These are phyloP conservation scores for Amanita molliuscula DNA, from an alignment of 768 basidiomycete species.

Conservation along the genomic window DNA sequence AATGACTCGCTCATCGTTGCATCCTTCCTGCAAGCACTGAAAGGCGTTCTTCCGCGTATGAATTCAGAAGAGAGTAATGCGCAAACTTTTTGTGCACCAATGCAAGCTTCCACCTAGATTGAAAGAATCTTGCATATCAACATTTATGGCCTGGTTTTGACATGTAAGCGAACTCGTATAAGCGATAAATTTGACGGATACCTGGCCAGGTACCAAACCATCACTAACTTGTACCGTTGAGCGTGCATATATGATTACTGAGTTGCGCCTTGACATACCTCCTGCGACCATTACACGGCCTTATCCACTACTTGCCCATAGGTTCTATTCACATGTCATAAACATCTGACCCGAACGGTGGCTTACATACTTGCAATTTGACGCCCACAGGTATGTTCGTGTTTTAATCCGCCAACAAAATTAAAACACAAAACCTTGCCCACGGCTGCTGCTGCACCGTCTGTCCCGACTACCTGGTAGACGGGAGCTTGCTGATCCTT, in stretches of 20 bases:
- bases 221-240: not conserved
- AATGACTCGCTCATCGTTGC: slow-evolving; percentile 16
- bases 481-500: slow-evolving; percentile 11
- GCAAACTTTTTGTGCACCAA: slow-evolving; percentile 28
- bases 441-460: slow-evolving; percentile 27
- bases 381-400: slow-evolving; percentile 15
- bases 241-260: not conserved
- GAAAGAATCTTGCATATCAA: slow-evolving; percentile 27
- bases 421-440: slow-evolving; percentile 29
- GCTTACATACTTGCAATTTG: slow-evolving; percentile 9
- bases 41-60: slow-evolving; percentile 33
- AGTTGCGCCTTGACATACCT: slow-evolving; percentile 18
- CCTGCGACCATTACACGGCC: slow-evolving; percentile 38
- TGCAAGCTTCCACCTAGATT: slow-evolving; percentile 38
- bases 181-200: not conserved
- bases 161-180: not conserved
- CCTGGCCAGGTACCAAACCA: not conserved
- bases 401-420: slow-evolving; percentile 29
- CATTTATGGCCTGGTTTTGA: slow-evolving; percentile 21
- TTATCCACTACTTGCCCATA: slow-evolving; percentile 38
- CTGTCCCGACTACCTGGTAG: slow-evolving; percentile 29
- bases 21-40: slow-evolving; percentile 33
- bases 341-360: not conserved
- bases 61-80: slow-evolving; percentile 23
- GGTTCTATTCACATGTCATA: slow-evolving; percentile 18